A percentile compares a stretch with the other conserved stretches of the same genome.
phyloP scores from a whole-genome alignment of 2,329 filamentous ascomycete species.

The Phyllosticta capitalensis region DNA sequence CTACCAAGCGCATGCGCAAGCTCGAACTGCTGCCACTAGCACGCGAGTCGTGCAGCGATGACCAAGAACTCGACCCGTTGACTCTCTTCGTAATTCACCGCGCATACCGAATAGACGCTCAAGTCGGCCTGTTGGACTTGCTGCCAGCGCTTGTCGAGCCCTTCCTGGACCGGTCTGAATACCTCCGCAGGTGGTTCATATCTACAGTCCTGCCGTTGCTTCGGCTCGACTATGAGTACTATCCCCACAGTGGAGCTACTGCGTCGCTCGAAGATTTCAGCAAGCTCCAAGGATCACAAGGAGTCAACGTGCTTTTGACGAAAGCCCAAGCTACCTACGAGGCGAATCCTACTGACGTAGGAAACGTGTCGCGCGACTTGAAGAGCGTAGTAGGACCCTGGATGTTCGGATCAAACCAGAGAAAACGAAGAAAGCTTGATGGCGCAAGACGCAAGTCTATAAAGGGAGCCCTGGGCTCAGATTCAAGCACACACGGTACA shows the following conservation, averaged over 20 bases:
- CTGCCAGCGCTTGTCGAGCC: conserved; percentile 58
- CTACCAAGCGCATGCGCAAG: conserved; percentile 53
- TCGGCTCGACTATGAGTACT: conserved; percentile 60
- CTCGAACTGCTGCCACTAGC: conserved; percentile 53
- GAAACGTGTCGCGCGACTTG: conserved; percentile 51
- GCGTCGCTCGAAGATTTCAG: conserved; percentile 56
- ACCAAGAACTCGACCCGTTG: conserved; percentile 43
- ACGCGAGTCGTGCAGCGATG: conserved; percentile 38
- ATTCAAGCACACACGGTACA: conserved; percentile 10
- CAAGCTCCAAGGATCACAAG: conserved; percentile 47
- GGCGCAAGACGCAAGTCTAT: not conserved
- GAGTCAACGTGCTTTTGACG: conserved; percentile 50
- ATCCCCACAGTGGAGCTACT: conserved; percentile 38
- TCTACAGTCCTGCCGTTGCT: conserved; percentile 60
- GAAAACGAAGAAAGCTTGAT: conserved; percentile 40
- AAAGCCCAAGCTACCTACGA: conserved; percentile 15
- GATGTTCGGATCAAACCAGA: conserved; percentile 56
- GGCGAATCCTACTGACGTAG: conserved; percentile 2
- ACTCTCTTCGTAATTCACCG: conserved; percentile 58
- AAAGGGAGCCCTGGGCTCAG: not conserved
- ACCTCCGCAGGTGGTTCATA: conserved; percentile 58
- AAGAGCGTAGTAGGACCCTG: conserved; percentile 62
- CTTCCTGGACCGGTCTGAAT: conserved; percentile 54
- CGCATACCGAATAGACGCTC: conserved; percentile 58
- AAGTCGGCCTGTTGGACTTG: conserved; percentile 62